These are phyloP conservation scores for Hemileia vastatrix DNA, from an alignment of 1,284 basidiomycete species.

Conservation along the genomic window DNA sequence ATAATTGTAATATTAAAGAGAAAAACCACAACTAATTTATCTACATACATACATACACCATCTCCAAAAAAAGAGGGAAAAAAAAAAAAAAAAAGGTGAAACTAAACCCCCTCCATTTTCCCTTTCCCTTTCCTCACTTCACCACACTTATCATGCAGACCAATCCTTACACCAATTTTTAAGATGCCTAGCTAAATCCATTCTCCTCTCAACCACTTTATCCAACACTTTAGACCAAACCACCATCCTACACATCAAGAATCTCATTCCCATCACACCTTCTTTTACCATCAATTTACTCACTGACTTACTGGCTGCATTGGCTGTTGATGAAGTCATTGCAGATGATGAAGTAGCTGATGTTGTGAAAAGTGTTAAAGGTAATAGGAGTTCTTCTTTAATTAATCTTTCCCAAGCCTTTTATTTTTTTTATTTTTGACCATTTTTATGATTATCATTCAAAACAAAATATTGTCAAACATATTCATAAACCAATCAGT, in stretches of 20 bases:
- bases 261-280: conserved; percentile 2
- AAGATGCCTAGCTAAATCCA: conserved; percentile 6
- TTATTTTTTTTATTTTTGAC: too few relatives aligned
- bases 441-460: too few relatives aligned
- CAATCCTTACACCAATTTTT: conserved; percentile 14
- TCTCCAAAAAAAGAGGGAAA: too few relatives aligned
- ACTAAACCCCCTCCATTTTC: too few relatives aligned
- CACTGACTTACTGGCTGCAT: too few relatives aligned
- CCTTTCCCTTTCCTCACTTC: too few relatives aligned
- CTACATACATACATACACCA: too few relatives aligned
- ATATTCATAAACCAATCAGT: neutral
- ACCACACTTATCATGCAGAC: conserved; percentile 9
- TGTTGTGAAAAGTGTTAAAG: neutral
- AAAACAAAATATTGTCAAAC: neutral
- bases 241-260: conserved; percentile 2
- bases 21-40: too few relatives aligned
- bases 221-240: conserved; percentile 4
- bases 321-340: neutral
- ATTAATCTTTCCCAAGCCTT: conserved; percentile 21
- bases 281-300: too few relatives aligned
- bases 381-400: conserved; percentile 6
- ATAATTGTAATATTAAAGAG: too few relatives aligned
- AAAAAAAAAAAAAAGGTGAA: too few relatives aligned
- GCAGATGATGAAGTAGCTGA: neutral
- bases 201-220: neutral